phyloP scores from a whole-genome alignment of 257 asterid genomes.

The Nemophila menziesii region DNA sequence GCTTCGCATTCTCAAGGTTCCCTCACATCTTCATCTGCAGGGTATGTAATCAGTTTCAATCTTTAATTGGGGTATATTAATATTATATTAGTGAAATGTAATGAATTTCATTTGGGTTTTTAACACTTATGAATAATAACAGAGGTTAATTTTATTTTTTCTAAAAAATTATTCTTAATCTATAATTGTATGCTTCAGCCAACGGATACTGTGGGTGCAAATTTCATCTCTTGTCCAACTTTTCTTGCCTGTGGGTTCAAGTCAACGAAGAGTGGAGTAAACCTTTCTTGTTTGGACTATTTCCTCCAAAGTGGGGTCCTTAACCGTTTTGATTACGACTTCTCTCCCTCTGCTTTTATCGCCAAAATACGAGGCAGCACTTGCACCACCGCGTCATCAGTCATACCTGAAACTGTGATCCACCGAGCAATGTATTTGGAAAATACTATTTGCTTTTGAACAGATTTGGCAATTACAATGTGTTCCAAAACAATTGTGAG shows the following conservation, averaged over 20 bases:
- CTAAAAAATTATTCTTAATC: too few relatives aligned
- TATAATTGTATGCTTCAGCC: too few relatives aligned
- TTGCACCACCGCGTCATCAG: constrained; percentile 80
- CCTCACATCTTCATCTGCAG: too few relatives aligned
- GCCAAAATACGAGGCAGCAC: constrained; percentile 91
- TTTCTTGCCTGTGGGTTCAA: constrained; percentile 84
- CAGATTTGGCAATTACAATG: constrained; percentile 75
- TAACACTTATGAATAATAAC: too few relatives aligned
- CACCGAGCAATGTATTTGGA: constrained; percentile 88
- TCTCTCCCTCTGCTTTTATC: constrained; percentile 51
- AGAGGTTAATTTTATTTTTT: too few relatives aligned
- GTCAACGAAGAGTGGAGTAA: constrained; percentile 64
- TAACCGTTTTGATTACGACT: constrained; percentile 63
- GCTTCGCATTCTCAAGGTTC: too few relatives aligned
- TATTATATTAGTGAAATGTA: too few relatives aligned
- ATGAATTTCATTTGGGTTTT: too few relatives aligned
- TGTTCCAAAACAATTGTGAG: constrained; percentile 88
- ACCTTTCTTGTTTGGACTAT: constrained; percentile 79
- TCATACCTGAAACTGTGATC: constrained; percentile 38
- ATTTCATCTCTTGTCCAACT: constrained; percentile 32
- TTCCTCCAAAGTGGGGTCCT: constrained; percentile 62
- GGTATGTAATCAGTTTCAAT: too few relatives aligned
- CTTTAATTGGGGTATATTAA: too few relatives aligned
- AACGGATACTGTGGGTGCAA: too few relatives aligned
- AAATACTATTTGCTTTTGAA: constrained; percentile 67